Base-by-base conservation (phyloP, 768 basidiomycete genomes). In the Kwoniella sp. region DNA sequence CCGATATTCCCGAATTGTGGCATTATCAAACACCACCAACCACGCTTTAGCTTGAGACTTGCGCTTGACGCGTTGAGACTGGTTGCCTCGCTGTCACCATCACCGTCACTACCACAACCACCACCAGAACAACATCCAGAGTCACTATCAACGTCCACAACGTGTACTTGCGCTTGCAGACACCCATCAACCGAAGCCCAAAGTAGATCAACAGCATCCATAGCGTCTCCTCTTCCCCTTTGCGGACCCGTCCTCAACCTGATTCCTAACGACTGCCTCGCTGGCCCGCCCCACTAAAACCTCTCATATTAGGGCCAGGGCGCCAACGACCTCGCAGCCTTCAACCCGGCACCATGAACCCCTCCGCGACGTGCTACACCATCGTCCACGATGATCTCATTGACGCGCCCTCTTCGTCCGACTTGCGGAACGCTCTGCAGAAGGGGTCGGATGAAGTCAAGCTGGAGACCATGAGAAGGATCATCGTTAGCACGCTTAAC, bases 371-470 rank as follows among this genome's bases (percentile, higher is more conserved):
- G 34, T 79, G 78, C 74, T 81, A 79, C 66, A 78, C 79, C 47
- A 78, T 81, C 72, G 73, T 81, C 37, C 77, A 81, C 61, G 79
- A 81, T 70, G 79, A 81, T 54, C 67, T 77, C 11, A 38, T 77
- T 66, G 75, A 75, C 60, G 85, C 86, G 22, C 91, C 90, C 5
- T 87, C 90, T n/a, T 86, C 86, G 1, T 85, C 89, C 69, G 93
- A 97, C 71, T 86, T 96, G 54, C 86, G 91, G 68, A 84, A 87
- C 65, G 85, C 87, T 37, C 84, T 97, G 55, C 91, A 99, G 83
- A 97, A 96, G 83, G 94, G 95, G 62, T 89, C 91, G 23, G 93
- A 97, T 81, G 95, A 98, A 72, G 88, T 94, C 84, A 97, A 96
- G 84, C 84, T 95, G 73, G 93, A 97, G 84, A 91, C 93, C 77